Evolutionary conservation across 345 rosid genomes (phyloP), one percentile per base, ranked within the genome.

Genomic region (Salix dunnii): DNA sequence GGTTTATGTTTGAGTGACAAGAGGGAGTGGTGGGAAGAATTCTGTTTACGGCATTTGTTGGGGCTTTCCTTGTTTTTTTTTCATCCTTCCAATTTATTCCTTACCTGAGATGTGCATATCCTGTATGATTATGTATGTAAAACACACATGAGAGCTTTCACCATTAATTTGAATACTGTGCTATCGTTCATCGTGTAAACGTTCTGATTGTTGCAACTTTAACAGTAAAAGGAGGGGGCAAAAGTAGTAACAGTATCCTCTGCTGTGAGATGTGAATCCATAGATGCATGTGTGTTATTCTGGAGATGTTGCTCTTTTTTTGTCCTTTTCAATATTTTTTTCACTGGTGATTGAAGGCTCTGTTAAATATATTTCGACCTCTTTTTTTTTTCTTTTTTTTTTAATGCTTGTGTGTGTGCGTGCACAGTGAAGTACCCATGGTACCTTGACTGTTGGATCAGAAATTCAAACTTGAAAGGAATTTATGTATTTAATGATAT

Each of bases 71-170:
- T 48, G 13, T 25, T 46, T 66, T 20, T 40, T 65, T 78, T 68
- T 65, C 36, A 65, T 71, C 10, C 36, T 36, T 69, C 72, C 17
- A 30, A 69, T 69, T 71, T 48, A 43, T 75, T 79, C 84, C 81
- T 77, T 68, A 74, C 67, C 64, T 40, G 89, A 80, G 79, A 63
- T 84, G 89, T 86, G 86, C 83, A 85, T 79, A 77, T 81, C 67
- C 30, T 67, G 78, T 71, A 72, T 74, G 81, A 51, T 79, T 48
- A n/a, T 84, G 38, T 58, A 23, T 83, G 83, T 85, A 84, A 85
- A 88, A 80, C 85, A 82, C 71, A 8, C 68, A 68, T 25, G 60
- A 73, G 85, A 63, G 63, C 69, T 33, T 78, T 68, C 73, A 77
- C 76, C 64, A 25, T 75, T 79, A 27, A 9, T 79, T 79, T 38